phyloP scores from a whole-genome alignment of 2,329 filamentous ascomycete genomes.

The Setomelanomma holmii region DNA sequence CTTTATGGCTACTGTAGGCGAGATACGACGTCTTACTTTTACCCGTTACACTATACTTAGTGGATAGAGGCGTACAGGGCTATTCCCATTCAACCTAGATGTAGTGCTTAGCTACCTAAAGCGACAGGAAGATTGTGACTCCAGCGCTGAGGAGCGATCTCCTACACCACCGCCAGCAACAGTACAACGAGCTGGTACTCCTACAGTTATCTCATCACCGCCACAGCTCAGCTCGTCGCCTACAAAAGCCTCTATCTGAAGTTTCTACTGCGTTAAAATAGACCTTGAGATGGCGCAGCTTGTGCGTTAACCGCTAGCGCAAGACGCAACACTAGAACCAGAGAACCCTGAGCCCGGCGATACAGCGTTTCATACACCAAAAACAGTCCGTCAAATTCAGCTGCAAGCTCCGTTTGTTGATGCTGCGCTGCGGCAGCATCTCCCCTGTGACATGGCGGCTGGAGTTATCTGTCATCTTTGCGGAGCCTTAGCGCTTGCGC shows the following conservation, averaged over 20 bases:
- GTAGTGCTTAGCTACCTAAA: background rate
- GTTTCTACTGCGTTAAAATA: background rate
- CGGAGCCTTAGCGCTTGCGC: background rate
- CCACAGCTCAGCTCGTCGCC: too few relatives aligned
- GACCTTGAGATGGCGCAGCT: background rate
- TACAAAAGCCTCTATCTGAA: background rate
- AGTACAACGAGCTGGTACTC: too few relatives aligned
- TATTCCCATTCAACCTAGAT: slow-evolving; percentile 1
- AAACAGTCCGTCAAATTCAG: background rate
- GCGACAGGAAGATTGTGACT: background rate
- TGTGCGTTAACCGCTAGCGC: background rate
- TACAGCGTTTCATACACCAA: background rate
- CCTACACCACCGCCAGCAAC: background rate
- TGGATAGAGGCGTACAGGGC: slow-evolving; percentile 4
- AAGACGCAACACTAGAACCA: background rate
- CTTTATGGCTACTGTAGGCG: slow-evolving; percentile 2
- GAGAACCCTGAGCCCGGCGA: background rate
- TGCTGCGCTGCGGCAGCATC: background rate
- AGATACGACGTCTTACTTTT: slow-evolving; percentile 2
- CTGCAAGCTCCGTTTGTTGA: background rate
- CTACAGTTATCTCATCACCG: too few relatives aligned
- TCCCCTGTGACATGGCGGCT: background rate
- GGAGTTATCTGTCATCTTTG: background rate
- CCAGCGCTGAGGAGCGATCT: background rate
- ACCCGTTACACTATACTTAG: slow-evolving; percentile 1